Conservation (phyloP, 305 asterid genomes). For the Fraxinus dipetala region DNA sequence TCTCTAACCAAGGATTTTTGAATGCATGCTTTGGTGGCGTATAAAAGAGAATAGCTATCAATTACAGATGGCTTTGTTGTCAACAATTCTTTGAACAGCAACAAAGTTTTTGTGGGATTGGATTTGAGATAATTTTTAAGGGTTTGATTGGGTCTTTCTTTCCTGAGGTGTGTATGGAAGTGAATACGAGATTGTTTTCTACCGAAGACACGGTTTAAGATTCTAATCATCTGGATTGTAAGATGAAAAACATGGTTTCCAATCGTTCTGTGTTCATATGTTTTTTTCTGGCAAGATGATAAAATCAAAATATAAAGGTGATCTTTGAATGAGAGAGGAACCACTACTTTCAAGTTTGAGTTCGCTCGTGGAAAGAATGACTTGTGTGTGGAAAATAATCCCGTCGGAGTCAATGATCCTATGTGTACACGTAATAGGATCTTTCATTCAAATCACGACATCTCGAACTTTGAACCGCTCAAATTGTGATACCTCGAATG, state of each 20-base stretch:
- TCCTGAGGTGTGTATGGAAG: constrained; percentile 20
- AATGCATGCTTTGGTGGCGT: constrained; percentile 31
- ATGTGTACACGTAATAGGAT: not conserved
- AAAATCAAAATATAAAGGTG: not conserved
- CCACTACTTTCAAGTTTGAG: not conserved
- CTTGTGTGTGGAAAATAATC: not conserved
- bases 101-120: constrained; percentile 27
- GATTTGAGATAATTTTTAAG: constrained; percentile 25
- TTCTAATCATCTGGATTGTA: constrained; percentile 22
- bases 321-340: not conserved
- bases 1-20: constrained; percentile 19
- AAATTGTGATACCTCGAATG: not conserved
- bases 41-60: constrained; percentile 37
- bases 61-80: constrained; percentile 23
- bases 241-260: not conserved
- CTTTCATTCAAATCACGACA: not conserved
- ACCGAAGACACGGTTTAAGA: constrained; percentile 10
- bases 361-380: not conserved
- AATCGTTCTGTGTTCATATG: not conserved
- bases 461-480: not conserved
- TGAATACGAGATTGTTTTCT: constrained; percentile 4
- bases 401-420: not conserved
- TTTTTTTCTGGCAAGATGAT: not conserved
- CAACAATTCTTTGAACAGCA: constrained; percentile 24
- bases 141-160: constrained; percentile 22